phyloP scores from a whole-genome alignment of 2,329 filamentous ascomycete genomes.

The Macrophomina tecta region DNA sequence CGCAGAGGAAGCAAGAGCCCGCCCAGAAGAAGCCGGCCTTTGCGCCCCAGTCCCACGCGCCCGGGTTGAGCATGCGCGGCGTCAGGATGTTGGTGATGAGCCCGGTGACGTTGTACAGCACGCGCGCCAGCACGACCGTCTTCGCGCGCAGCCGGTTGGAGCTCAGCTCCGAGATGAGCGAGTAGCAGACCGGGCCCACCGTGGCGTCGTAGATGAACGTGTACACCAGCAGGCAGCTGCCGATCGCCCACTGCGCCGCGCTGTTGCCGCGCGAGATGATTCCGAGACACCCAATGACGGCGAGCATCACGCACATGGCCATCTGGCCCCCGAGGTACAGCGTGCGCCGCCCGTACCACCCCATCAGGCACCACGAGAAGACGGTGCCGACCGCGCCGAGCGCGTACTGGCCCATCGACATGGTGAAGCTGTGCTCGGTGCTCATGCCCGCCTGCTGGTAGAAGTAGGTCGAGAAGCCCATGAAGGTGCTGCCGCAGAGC shows the following conservation, averaged over 20 bases:
- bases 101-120: constrained; percentile 74
- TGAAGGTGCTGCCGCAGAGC: constrained; percentile 50
- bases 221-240: constrained; percentile 40
- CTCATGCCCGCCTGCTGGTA: constrained; percentile 54
- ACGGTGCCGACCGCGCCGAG: constrained; percentile 78
- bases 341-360: constrained; percentile 74
- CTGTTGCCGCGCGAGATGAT: constrained; percentile 62
- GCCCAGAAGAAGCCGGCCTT: constrained; percentile 88
- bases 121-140: constrained; percentile 83
- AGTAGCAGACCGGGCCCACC: constrained; percentile 88
- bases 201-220: constrained; percentile 81
- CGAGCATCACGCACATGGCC: constrained; percentile 66
- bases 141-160: constrained; percentile 87
- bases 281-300: constrained; percentile 81
- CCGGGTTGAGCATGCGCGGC: constrained; percentile 87
- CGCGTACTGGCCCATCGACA: constrained; percentile 61
- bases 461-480: constrained; percentile 55
- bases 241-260: constrained; percentile 52
- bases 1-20: constrained; percentile 77
- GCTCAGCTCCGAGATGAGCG: constrained; percentile 81
- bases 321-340: constrained; percentile 72
- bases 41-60: constrained; percentile 84
- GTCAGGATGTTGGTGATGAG: constrained; percentile 82
- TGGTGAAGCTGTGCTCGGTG: constrained; percentile 49
- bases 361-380: constrained; percentile 80